Percentiles rank a stretch among this genome's conserved stretches.
These are phyloP conservation scores for Phylloporus sp. DNA, from an alignment of 768 basidiomycete genomes.

Conservation along the genomic window DNA sequence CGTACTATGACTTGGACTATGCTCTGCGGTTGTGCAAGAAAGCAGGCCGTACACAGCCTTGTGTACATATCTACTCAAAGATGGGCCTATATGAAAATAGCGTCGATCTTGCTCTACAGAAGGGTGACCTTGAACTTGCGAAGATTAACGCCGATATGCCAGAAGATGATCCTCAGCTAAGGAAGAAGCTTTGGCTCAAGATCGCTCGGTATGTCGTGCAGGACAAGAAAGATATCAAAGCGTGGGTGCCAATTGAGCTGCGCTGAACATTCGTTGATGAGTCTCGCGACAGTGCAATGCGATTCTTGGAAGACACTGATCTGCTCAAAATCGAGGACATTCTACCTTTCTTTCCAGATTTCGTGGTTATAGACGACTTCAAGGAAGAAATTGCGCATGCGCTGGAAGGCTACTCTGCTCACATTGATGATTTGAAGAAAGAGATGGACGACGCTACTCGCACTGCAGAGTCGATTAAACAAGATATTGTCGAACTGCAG, in stretches of 20 bases:
- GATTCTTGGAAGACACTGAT: slow-evolving; percentile 90
- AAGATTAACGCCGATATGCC: slow-evolving; percentile 95
- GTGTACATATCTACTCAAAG: slow-evolving; percentile 95
- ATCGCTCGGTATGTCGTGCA: slow-evolving; percentile 98
- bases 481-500: slow-evolving; percentile 80
- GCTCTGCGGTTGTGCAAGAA: slow-evolving; percentile 89
- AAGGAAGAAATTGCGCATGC: slow-evolving; percentile 98
- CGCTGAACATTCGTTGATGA: not conserved
- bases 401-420: slow-evolving; percentile 87
- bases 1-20: slow-evolving; percentile 97
- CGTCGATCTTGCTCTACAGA: slow-evolving; percentile 90
- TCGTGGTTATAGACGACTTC: slow-evolving; percentile 98
- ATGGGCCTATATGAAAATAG: slow-evolving; percentile 97
- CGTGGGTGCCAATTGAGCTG: slow-evolving; percentile 51
- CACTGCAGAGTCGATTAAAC: slow-evolving; percentile 89
- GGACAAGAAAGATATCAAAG: slow-evolving; percentile 96
- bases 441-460: slow-evolving; percentile 97
- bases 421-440: slow-evolving; percentile 82
- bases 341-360: slow-evolving; percentile 98
- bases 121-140: slow-evolving; percentile 92
- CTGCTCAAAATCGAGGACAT: slow-evolving; percentile 98
- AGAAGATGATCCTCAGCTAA: slow-evolving; percentile 78
- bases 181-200: slow-evolving; percentile 97
- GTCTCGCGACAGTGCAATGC: slow-evolving; percentile 73
- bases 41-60: slow-evolving; percentile 76